These are phyloP conservation scores for Fagus sylvatica DNA, from an alignment of 306 rosid species.

Conservation along the genomic window DNA sequence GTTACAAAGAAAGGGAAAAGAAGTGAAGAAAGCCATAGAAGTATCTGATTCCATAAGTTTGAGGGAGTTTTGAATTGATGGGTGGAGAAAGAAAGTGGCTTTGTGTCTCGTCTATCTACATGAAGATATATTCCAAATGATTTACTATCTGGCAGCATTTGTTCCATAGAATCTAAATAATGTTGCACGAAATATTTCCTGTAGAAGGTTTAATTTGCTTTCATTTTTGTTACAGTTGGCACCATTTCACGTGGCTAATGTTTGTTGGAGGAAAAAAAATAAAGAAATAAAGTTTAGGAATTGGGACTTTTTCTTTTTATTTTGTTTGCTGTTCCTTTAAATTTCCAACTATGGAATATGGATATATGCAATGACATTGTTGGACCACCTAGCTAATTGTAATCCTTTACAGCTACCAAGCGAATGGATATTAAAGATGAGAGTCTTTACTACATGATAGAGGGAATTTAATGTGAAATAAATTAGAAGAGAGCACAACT, in stretches of 20 bases:
- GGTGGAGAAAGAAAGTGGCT: conserved; percentile 48
- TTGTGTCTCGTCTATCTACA: conserved; percentile 45
- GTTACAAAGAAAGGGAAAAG: conserved; percentile 22
- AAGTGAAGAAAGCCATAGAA: conserved; percentile 34
- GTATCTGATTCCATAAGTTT: conserved; percentile 65
- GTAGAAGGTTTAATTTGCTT: conserved; percentile 17
- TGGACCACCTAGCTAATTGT: conserved; percentile 25
- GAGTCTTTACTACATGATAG: neutral
- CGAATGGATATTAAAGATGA: neutral
- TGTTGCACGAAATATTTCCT: conserved; percentile 36
- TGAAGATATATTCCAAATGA: conserved; percentile 52
- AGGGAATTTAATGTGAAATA: neutral
- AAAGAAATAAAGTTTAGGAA: neutral
- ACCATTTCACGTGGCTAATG: conserved; percentile 5
- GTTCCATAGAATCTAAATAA: conserved; percentile 53
- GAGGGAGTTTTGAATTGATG: conserved; percentile 30
- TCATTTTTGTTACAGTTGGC: conserved; percentile 26
- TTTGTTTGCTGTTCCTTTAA: neutral
- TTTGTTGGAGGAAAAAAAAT: neutral
- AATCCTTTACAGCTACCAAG: conserved; percentile 17
- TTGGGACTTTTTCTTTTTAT: neutral
- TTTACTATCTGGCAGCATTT: conserved; percentile 46
- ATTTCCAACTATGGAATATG: neutral
- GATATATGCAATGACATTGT: neutral
- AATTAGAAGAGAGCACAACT: too few species aligned